Percentiles rank a stretch among this genome's conserved stretches.
These are phyloP conservation scores for Actinomortierella wolfii DNA, from an alignment of 371 early-diverging fungal genomes.

Conservation along the genomic window DNA sequence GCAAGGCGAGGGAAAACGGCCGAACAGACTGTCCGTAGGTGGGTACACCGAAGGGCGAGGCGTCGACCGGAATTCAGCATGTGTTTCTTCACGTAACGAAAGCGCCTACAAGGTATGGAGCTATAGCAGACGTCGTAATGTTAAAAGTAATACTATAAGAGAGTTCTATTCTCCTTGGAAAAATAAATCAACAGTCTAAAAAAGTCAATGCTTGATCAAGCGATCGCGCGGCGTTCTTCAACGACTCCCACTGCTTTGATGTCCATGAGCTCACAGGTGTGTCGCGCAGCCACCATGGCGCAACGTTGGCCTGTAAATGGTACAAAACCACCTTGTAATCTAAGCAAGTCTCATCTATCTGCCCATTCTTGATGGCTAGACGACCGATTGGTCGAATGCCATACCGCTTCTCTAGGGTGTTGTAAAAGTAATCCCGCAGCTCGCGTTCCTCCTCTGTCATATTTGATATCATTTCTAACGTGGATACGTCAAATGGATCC, in stretches of 20 bases:
- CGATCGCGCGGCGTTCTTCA: slow-evolving; percentile 19
- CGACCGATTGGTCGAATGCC: slow-evolving; percentile 25
- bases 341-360: too few species aligned
- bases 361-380: too few species aligned
- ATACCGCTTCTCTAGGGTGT: slow-evolving; percentile 14
- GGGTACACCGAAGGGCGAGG: too few species aligned
- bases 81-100: too few species aligned
- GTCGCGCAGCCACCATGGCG: slow-evolving; percentile 40
- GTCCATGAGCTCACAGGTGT: slow-evolving; percentile 17
- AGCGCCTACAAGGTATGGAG: too few species aligned
- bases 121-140: too few species aligned
- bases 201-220: slow-evolving; percentile 32
- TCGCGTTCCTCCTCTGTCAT: slow-evolving; percentile 29
- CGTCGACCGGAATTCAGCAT: too few species aligned
- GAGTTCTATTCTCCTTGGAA: too few species aligned
- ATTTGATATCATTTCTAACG: slow-evolving; percentile 16
- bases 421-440: slow-evolving; percentile 23
- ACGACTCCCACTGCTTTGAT: slow-evolving; percentile 14
- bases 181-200: slow-evolving; percentile 21
- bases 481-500: slow-evolving; percentile 28
- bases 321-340: slow-evolving; percentile 38
- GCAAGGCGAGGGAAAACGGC: too few species aligned
- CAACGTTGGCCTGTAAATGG: slow-evolving; percentile 35
- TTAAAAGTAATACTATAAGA: too few species aligned
- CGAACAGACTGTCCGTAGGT: too few species aligned